Conservation (phyloP, 2,329 filamentous ascomycete species). For the Atkinsonella hypoxylon region DNA sequence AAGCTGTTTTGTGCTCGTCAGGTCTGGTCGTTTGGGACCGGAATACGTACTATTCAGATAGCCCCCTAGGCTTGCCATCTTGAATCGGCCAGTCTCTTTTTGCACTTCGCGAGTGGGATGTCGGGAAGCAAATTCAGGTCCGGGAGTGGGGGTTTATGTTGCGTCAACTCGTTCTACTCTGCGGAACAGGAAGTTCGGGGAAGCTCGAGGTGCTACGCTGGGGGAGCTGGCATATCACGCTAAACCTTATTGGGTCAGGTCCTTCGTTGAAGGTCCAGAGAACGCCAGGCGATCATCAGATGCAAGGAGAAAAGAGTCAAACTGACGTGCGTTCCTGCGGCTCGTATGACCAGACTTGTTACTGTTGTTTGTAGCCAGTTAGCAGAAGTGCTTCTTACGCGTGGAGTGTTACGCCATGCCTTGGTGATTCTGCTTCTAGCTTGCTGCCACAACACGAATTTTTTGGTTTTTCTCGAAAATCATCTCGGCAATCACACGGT, state of each 20-base stretch:
- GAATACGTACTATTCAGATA: slow-evolving; percentile 30
- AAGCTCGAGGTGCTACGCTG: neutral
- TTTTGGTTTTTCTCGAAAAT: too few relatives aligned
- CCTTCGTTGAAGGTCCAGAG: neutral
- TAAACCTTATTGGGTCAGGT: neutral
- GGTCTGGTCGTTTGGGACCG: neutral
- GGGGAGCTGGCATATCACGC: neutral
- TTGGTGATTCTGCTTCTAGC: too few relatives aligned
- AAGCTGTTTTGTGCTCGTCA: neutral
- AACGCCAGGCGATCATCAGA: neutral
- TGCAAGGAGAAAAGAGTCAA: too few relatives aligned
- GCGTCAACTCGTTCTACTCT: neutral
- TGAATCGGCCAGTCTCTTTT: slow-evolving; percentile 4
- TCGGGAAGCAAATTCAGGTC: neutral
- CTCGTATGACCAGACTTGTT: too few relatives aligned
- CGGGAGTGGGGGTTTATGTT: neutral
- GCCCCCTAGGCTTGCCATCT: slow-evolving; percentile 32
- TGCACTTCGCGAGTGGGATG: neutral
- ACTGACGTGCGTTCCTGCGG: too few relatives aligned
- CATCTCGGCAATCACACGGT: too few relatives aligned
- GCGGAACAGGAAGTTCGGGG: neutral
- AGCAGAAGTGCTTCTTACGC: too few relatives aligned
- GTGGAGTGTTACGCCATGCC: too few relatives aligned
- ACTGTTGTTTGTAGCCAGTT: too few relatives aligned
- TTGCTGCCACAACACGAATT: too few relatives aligned